phyloP scores from a whole-genome alignment of 352 stramenopile genomes.

The Phytopythium mirpurense region DNA sequence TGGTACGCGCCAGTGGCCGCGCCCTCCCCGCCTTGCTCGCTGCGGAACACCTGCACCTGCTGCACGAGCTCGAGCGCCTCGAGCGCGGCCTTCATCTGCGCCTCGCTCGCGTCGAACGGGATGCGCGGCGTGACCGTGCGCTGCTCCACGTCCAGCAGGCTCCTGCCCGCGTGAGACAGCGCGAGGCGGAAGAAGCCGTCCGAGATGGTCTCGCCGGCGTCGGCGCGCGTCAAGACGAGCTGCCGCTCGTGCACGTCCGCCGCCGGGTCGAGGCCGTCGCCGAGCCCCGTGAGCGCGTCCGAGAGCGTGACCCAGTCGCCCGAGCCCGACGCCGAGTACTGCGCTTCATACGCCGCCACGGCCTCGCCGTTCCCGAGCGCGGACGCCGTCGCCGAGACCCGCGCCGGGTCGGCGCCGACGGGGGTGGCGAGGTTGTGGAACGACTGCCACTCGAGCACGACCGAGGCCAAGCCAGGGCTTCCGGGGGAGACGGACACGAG shows the following conservation, averaged over 20 bases:
- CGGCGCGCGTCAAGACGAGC: slow-evolving; percentile 41
- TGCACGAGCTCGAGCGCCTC: slow-evolving; percentile 65
- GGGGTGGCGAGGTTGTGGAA: slow-evolving; percentile 25
- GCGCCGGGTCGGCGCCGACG: neutral
- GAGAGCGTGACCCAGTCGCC: slow-evolving; percentile 33
- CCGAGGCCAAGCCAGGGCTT: slow-evolving; percentile 30
- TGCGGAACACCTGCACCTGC: slow-evolving; percentile 49
- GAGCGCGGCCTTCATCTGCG: slow-evolving; percentile 58
- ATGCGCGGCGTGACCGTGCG: slow-evolving; percentile 50
- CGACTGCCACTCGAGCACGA: slow-evolving; percentile 36
- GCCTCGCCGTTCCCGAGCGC: slow-evolving; percentile 16
- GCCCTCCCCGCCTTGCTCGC: slow-evolving; percentile 2
- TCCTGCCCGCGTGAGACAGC: slow-evolving; percentile 33
- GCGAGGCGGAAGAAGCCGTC: slow-evolving; percentile 53
- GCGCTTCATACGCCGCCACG: slow-evolving; percentile 48
- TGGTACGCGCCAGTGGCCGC: slow-evolving; percentile 23
- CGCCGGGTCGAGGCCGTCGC: neutral
- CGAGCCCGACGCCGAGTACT: slow-evolving; percentile 40
- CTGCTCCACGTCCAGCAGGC: slow-evolving; percentile 30
- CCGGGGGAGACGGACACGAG: slow-evolving; percentile 28
- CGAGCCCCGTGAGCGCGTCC: slow-evolving; percentile 26
- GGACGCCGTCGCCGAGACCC: slow-evolving; percentile 5
- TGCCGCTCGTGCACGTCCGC: slow-evolving; percentile 22
- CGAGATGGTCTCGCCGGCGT: slow-evolving; percentile 35
- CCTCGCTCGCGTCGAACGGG: slow-evolving; percentile 62